Percentiles rank a stretch among this genome's conserved stretches.
Evolutionary conservation across 192 early-diverging fungal genomes (phyloP).

Genomic region (Geranomyces michiganensis): DNA sequence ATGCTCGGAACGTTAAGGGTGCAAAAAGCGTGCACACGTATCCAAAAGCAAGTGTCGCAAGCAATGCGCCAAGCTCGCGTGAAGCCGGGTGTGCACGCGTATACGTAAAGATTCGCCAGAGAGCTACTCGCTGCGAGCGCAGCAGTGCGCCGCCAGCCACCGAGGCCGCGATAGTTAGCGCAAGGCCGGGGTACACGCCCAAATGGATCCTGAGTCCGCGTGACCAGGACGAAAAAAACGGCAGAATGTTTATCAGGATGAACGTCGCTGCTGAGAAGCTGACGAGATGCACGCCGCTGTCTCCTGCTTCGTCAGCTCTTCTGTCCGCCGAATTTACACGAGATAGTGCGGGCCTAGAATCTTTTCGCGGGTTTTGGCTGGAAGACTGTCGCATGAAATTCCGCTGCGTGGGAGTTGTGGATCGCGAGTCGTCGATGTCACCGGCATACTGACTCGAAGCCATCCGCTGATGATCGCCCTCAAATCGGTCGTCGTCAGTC

Average conservation of each 20-base stretch:
- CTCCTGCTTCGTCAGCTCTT: background rate
- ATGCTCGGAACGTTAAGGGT: conserved; percentile 20
- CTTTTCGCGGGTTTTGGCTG: background rate
- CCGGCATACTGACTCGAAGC: conserved; percentile 5
- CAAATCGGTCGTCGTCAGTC: background rate
- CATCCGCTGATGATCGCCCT: background rate
- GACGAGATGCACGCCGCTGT: background rate
- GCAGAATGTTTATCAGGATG: conserved; percentile 18
- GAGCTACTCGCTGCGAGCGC: background rate
- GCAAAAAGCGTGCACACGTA: conserved; percentile 12
- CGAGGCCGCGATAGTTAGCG: conserved; percentile 11
- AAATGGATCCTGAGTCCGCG: conserved; percentile 1
- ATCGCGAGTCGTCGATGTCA: background rate
- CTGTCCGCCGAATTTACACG: background rate
- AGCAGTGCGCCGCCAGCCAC: conserved; percentile 12
- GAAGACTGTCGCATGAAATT: background rate
- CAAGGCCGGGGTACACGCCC: conserved; percentile 13
- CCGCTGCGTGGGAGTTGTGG: conserved; percentile 3
- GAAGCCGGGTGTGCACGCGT: conserved; percentile 25
- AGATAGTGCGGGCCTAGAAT: background rate
- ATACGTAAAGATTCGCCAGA: background rate
- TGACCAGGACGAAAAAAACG: conserved; percentile 21
- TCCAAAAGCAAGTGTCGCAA: conserved; percentile 6
- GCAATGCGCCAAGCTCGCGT: conserved; percentile 8
- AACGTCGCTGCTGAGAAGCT: conserved; percentile 17